These are phyloP conservation scores for Setomelanomma holmii DNA, from an alignment of 2,329 filamentous ascomycete species.

Conservation along the genomic window DNA sequence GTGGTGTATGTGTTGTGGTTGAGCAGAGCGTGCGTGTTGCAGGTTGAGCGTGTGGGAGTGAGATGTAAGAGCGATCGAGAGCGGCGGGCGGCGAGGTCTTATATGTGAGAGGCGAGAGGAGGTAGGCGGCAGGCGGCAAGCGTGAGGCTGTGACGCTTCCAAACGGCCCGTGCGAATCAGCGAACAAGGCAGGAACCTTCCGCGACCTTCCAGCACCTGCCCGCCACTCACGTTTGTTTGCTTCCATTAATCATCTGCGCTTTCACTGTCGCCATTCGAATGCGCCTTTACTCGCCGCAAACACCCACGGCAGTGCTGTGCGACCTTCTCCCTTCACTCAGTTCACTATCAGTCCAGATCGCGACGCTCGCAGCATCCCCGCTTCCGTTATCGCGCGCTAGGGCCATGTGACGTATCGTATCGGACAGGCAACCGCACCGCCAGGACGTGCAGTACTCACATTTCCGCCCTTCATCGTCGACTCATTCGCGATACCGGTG, in stretches of 20 bases:
- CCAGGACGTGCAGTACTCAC: slow-evolving; percentile 19
- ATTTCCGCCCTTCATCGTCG: slow-evolving; percentile 7
- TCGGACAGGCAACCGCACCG: slow-evolving; percentile 20
- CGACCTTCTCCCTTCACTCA: not conserved
- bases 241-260: slow-evolving; percentile 1
- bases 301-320: not conserved
- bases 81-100: slow-evolving; percentile 32
- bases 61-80: slow-evolving; percentile 21
- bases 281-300: not conserved
- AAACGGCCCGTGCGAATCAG: slow-evolving; percentile 41
- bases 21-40: not conserved
- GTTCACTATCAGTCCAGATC: not conserved
- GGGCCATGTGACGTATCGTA: slow-evolving; percentile 30
- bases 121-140: slow-evolving; percentile 34
- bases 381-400: slow-evolving; percentile 37
- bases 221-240: not conserved
- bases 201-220: slow-evolving; percentile 32
- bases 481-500: not conserved
- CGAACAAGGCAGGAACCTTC: slow-evolving; percentile 43
- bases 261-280: not conserved
- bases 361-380: slow-evolving; percentile 17
- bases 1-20: slow-evolving; percentile 15
- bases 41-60: slow-evolving; percentile 6
- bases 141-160: slow-evolving; percentile 43
- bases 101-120: slow-evolving; percentile 25